A percentile compares a stretch with the other conserved stretches of the same genome.
Conservation (phyloP, 2,329 filamentous ascomycete species). For the Scedosporium dehoogii region DNA sequence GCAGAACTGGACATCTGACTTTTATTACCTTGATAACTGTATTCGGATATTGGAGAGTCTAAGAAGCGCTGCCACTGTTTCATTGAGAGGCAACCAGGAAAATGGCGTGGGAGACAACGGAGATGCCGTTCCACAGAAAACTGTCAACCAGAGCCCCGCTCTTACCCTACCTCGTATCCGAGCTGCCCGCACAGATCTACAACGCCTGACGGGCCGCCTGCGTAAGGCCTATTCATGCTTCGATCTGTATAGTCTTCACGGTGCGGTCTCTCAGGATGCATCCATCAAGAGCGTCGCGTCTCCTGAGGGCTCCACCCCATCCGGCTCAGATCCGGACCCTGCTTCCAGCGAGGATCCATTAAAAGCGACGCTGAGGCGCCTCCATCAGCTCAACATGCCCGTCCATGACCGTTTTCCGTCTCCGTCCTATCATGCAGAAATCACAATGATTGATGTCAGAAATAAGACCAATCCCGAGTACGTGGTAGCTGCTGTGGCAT, state of each 20-base stretch:
- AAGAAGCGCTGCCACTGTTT: not conserved
- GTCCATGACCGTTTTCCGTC: not conserved
- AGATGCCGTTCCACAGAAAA: not conserved
- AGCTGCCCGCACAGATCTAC: not conserved
- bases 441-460: not conserved
- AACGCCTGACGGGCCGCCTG: not conserved
- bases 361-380: not conserved
- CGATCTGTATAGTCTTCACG: slow-evolving; percentile 1
- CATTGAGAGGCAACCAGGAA: not conserved
- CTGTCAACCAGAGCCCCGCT: not conserved
- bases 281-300: not conserved
- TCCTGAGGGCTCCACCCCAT: too few relatives aligned
- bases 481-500: not conserved
- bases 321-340: not conserved
- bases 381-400: not conserved
- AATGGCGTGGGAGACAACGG: not conserved
- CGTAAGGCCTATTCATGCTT: not conserved
- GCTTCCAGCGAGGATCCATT: not conserved
- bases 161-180: not conserved
- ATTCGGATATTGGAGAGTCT: not conserved
- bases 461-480: slow-evolving; percentile 3
- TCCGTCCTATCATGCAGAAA: not conserved
- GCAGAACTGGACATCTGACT: not conserved
- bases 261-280: not conserved
- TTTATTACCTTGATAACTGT: not conserved